Evolutionary conservation across 768 basidiomycete species (phyloP).

Genomic region (Boletus eberwhitei): DNA sequence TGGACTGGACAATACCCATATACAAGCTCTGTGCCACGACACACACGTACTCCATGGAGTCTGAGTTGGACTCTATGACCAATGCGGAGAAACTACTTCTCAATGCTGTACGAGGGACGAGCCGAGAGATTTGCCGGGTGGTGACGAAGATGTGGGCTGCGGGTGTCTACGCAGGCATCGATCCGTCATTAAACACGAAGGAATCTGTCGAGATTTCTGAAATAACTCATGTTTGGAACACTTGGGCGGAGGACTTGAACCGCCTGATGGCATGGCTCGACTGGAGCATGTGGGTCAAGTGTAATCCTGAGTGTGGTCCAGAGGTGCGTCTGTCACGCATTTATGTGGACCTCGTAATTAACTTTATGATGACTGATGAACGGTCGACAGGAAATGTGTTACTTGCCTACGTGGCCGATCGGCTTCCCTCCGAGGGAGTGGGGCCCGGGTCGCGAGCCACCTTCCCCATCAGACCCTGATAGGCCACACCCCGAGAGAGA

Average conservation of each 20-base stretch:
- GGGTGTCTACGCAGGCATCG: conserved; percentile 27
- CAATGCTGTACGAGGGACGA: conserved; percentile 31
- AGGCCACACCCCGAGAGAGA: background rate
- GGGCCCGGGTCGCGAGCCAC: background rate
- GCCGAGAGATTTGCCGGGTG: conserved; percentile 44
- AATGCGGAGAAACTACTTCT: conserved; percentile 29
- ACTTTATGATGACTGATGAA: background rate
- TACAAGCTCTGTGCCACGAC: conserved; percentile 30
- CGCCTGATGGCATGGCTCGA: conserved; percentile 49
- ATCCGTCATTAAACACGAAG: conserved; percentile 3
- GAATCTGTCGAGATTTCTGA: background rate
- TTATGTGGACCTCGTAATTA: background rate
- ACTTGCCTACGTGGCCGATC: conserved; percentile 25
- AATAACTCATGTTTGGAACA: conserved; percentile 7
- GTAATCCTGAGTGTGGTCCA: conserved; percentile 42
- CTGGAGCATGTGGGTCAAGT: conserved; percentile 51
- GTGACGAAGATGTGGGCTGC: conserved; percentile 47
- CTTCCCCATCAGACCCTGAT: background rate
- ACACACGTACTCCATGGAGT: conserved; percentile 19
- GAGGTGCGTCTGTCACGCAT: conserved; percentile 35
- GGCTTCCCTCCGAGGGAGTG: conserved; percentile 3
- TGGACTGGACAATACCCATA: conserved; percentile 30
- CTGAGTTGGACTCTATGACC: conserved; percentile 15
- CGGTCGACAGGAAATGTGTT: conserved; percentile 23
- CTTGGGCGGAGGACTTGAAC: conserved; percentile 37